Base-by-base conservation (phyloP, 1,284 basidiomycete species). In the Sanguinoderma infundibulare region DNA sequence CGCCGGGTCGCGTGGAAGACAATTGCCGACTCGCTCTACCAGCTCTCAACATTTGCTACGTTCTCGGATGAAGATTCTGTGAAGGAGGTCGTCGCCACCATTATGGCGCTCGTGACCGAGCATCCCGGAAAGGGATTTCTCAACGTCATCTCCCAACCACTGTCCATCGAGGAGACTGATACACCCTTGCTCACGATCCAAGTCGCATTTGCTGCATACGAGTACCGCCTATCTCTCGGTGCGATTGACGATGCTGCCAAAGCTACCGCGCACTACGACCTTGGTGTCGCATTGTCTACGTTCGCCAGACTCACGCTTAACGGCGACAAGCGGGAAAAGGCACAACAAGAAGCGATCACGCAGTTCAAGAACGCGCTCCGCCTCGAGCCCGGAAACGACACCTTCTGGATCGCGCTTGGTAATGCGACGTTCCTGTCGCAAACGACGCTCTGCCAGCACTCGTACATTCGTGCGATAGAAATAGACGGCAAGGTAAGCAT, bases 391-490 rank as follows among this genome's bases (percentile, higher is more conserved):
- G 80, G 81, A 22, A 94, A 94, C 68, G 85, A 90, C 57, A 70
- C 78, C 2, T 92, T 92, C 68, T 99, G 98, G 98, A 85, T 87
- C 66, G 84, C 89, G 0, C 77, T 97, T 17, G 96, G 92, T 0
- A 85, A 89, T 68, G 80, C 90, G n/a, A 79, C 89, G 50, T 94
- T 96, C 72, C 70, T 83, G n/a, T 75, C 78, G 8, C 86, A 89
- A 53, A 83, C 90, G 0, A 89, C 86, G 68, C 77, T 85, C 1
- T 90, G 94, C 5, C 98, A 99, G 74, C 96, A 99, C 77, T 91
- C 94, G 8, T 98, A 95, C 68, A 89, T 98, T 70, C 91, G 87
- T 55, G 92, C 96, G 7, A 78, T 98, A 55, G 96, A 98, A 69
- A 81, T 93, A 52, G 89, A 96, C 69, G 75, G 82, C 1, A 95